These are phyloP conservation scores for Colletotrichum godetiae DNA, from an alignment of 2,329 filamentous ascomycete genomes.

Conservation along the genomic window DNA sequence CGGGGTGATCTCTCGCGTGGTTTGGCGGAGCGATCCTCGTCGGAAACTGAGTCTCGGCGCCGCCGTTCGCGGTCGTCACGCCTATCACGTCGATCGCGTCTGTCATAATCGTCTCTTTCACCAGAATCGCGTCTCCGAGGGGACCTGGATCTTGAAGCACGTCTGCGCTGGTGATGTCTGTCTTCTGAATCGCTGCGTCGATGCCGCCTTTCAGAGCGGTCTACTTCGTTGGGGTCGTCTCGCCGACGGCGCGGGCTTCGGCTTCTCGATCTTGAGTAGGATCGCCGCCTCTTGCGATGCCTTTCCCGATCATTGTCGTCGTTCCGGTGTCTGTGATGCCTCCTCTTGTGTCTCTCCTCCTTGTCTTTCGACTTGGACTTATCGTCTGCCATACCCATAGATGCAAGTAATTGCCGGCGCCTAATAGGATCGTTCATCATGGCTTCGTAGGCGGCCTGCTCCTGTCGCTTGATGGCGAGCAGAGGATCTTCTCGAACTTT, in stretches of 20 bases:
- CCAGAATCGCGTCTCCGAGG: conserved; percentile 32
- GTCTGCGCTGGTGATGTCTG: conserved; percentile 32
- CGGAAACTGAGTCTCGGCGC: conserved; percentile 41
- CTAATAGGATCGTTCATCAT: conserved; percentile 83
- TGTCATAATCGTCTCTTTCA: conserved; percentile 4
- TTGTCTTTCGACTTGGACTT: conserved; percentile 47
- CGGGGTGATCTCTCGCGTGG: conserved; percentile 38
- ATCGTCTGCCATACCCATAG: conserved; percentile 67
- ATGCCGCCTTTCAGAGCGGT: conserved; percentile 38
- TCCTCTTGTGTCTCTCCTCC: conserved; percentile 57
- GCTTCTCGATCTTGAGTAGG: conserved; percentile 57
- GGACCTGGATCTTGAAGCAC: conserved; percentile 21
- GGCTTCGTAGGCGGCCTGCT: conserved; percentile 82
- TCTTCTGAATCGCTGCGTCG: conserved; percentile 34
- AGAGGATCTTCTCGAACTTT: conserved; percentile 94
- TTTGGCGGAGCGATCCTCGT: conserved; percentile 45
- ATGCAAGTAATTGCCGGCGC: conserved; percentile 73
- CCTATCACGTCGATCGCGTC: conserved; percentile 30
- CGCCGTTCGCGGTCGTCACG: conserved; percentile 46
- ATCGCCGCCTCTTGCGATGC: conserved; percentile 54
- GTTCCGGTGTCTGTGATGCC: conserved; percentile 54
- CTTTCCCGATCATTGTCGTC: conserved; percentile 54
- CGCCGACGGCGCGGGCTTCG: conserved; percentile 52
- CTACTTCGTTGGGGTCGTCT: conserved; percentile 44
- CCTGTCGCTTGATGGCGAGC: conserved; percentile 91